Conservation (phyloP, 768 basidiomycete genomes). For the Lentinula raphanica region DNA sequence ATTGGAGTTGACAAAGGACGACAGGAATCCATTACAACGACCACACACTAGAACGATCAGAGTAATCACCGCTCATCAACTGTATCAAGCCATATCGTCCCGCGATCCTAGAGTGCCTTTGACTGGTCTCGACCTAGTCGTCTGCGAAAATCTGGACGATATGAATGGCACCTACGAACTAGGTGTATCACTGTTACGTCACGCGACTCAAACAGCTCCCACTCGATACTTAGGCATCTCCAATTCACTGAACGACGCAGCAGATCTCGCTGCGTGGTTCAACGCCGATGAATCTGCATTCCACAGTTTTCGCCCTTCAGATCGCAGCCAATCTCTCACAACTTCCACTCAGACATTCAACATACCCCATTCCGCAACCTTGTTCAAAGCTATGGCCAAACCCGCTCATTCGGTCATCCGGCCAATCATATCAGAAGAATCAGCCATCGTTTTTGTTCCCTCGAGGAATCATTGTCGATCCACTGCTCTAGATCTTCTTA, state of each 20-base stretch:
- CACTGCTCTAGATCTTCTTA: slow-evolving; percentile 81
- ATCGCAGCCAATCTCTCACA: slow-evolving; percentile 75
- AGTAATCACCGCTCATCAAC: slow-evolving; percentile 48
- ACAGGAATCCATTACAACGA: slow-evolving; percentile 27
- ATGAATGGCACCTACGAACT: slow-evolving; percentile 81
- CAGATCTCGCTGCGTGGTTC: slow-evolving; percentile 82
- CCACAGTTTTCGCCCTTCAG: slow-evolving; percentile 75
- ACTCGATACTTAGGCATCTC: slow-evolving; percentile 77
- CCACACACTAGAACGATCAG: slow-evolving; percentile 43
- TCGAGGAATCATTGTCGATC: slow-evolving; percentile 70
- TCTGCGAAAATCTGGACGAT: slow-evolving; percentile 84
- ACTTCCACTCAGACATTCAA: slow-evolving; percentile 73
- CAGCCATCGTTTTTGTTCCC: slow-evolving; percentile 82
- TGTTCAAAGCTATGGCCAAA: slow-evolving; percentile 90
- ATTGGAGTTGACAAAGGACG: slow-evolving; percentile 30
- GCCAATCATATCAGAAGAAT: slow-evolving; percentile 34
- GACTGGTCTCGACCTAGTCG: slow-evolving; percentile 52
- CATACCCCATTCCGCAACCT: slow-evolving; percentile 77
- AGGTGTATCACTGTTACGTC: slow-evolving; percentile 64
- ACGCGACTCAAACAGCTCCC: slow-evolving; percentile 53
- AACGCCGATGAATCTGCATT: slow-evolving; percentile 56
- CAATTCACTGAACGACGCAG: slow-evolving; percentile 73
- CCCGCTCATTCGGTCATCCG: slow-evolving; percentile 78
- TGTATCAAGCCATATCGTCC: slow-evolving; percentile 40
- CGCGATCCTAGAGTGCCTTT: slow-evolving; percentile 23